These are phyloP conservation scores for Teunomyces aglyptinius DNA, from an alignment of 805 yeast genomes.

Conservation along the genomic window DNA sequence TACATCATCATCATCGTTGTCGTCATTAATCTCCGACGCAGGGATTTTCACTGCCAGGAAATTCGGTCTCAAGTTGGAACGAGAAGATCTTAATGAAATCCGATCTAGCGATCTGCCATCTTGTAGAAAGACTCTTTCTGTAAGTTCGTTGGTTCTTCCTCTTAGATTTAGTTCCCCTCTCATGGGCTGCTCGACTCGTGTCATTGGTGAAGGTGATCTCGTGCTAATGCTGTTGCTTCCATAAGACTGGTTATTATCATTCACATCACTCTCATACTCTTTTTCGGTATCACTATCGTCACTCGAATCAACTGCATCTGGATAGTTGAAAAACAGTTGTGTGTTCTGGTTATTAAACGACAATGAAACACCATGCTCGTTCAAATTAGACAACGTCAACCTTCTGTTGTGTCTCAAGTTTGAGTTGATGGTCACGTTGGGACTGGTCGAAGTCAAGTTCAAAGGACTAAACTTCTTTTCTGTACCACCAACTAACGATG, in stretches of 20 bases:
- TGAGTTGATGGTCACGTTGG: conserved; percentile 14
- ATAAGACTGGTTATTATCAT: neutral
- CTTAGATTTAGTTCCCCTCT: neutral
- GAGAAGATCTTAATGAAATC: conserved; percentile 31
- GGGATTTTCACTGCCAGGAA: conserved; percentile 75
- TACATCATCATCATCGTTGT: conserved; percentile 51
- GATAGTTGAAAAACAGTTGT: conserved; percentile 26
- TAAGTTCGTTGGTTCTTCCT: neutral
- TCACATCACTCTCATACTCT: conserved; percentile 11
- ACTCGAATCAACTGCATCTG: conserved; percentile 20
- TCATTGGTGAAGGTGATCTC: conserved; percentile 3
- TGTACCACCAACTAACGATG: neutral
- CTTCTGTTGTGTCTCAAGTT: conserved; percentile 34
- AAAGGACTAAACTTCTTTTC: conserved; percentile 22
- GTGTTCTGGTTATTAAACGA: conserved; percentile 62
- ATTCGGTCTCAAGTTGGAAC: conserved; percentile 50
- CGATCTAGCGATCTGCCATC: conserved; percentile 21
- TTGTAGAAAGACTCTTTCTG: neutral
- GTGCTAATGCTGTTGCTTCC: conserved; percentile 2
- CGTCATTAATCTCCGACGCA: conserved; percentile 61
- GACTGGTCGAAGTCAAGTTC: conserved; percentile 18
- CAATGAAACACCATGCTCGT: conserved; percentile 64
- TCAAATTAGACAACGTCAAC: conserved; percentile 61
- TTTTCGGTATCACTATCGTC: conserved; percentile 25
- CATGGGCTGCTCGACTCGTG: neutral